Conservation (phyloP, 257 asterid species). For the Thymus quinquecostatus region DNA sequence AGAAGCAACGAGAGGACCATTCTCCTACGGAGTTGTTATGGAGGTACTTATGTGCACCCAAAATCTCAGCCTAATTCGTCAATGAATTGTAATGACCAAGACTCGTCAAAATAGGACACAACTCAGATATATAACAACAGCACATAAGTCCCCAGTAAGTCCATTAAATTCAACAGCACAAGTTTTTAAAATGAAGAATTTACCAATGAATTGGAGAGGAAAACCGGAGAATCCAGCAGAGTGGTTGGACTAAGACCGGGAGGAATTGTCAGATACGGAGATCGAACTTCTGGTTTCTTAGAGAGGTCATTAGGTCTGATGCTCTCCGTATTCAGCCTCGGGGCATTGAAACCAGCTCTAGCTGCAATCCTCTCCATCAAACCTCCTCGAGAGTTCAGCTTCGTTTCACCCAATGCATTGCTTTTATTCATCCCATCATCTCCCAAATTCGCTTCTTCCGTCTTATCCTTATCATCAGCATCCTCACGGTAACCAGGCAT, state of each 20-base stretch:
- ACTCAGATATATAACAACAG: neutral
- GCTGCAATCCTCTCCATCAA: slow-evolving; percentile 85
- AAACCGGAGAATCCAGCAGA: slow-evolving; percentile 83
- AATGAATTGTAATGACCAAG: neutral
- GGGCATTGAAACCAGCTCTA: slow-evolving; percentile 86
- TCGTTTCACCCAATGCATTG: slow-evolving; percentile 41
- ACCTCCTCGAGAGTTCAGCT: slow-evolving; percentile 55
- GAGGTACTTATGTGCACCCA: neutral
- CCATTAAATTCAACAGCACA: neutral
- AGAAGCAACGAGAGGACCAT: slow-evolving; percentile 9
- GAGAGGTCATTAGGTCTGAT: slow-evolving; percentile 55
- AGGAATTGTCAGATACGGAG: slow-evolving; percentile 76
- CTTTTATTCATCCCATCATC: slow-evolving; percentile 36
- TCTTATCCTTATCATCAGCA: slow-evolving; percentile 36
- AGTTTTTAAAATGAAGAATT: slow-evolving; percentile 12
- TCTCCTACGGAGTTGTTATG: neutral
- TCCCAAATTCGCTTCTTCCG: slow-evolving; percentile 24
- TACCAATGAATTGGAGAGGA: slow-evolving; percentile 75
- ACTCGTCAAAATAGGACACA: slow-evolving; percentile 1
- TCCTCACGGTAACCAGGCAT: slow-evolving; percentile 33
- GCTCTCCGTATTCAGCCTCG: slow-evolving; percentile 69
- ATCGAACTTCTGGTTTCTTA: slow-evolving; percentile 51
- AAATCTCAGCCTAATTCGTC: neutral
- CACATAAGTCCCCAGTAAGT: too few relatives aligned
- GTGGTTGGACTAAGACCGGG: slow-evolving; percentile 89